Percentiles rank a stretch among this genome's conserved stretches.
phyloP scores from a whole-genome alignment of 2,329 filamentous ascomycete species.

The Monosporascus sp. region DNA sequence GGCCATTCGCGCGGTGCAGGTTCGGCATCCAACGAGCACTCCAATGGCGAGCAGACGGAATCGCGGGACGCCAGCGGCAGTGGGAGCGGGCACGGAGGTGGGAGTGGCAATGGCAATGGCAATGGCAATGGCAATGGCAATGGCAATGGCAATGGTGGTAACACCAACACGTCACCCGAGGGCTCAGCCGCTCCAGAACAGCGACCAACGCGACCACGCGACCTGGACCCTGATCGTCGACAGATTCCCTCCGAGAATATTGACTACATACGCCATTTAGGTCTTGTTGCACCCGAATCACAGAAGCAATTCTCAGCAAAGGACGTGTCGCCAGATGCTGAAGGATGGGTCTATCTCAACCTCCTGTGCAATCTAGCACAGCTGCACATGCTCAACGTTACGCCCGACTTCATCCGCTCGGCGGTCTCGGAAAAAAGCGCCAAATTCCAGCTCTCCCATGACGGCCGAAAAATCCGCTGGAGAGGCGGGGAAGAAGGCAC shows the following conservation, averaged over 20 bases:
- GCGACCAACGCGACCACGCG: conserved; percentile 68
- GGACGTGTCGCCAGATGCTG: conserved; percentile 55
- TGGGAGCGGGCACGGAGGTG: conserved; percentile 22
- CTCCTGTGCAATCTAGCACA: conserved; percentile 77
- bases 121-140: no score
- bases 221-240: conserved; percentile 72
- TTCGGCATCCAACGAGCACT: conserved; percentile 38
- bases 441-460: conserved; percentile 71
- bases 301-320: conserved; percentile 36
- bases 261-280: conserved; percentile 71
- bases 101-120: conserved; percentile 18
- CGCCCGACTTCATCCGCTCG: conserved; percentile 68
- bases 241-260: conserved; percentile 75
- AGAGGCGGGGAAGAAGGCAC: conserved; percentile 63
- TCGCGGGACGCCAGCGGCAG: conserved; percentile 31
- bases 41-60: conserved; percentile 43
- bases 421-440: conserved; percentile 66
- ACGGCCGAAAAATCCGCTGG: conserved; percentile 78
- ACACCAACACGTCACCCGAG: conserved; percentile 32
- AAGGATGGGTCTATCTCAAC: conserved; percentile 81
- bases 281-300: conserved; percentile 56
- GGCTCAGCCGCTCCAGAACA: conserved; percentile 54
- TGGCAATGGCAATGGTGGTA: conserved; percentile 16
- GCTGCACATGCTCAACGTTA: conserved; percentile 79
- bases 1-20: conserved; percentile 36